Evolutionary conservation across 768 basidiomycete species (phyloP).

Genomic region (Dioszegia hungarica): DNA sequence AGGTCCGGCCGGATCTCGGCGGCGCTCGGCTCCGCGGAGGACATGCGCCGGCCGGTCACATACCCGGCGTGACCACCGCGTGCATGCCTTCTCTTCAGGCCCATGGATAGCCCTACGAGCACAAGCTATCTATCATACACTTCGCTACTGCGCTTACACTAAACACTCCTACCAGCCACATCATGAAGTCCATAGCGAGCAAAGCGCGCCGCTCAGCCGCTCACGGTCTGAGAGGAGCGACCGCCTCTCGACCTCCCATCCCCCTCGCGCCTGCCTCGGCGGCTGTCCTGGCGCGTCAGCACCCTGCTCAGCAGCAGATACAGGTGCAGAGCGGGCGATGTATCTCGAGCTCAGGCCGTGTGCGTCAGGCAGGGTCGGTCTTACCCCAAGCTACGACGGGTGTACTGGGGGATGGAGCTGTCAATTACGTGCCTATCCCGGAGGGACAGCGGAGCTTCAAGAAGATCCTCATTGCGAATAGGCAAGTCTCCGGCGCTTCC

Average conservation of each 20-base stretch:
- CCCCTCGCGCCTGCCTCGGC: no score
- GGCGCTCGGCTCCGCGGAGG: no score
- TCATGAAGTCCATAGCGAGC: neutral
- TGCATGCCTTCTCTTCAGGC: neutral
- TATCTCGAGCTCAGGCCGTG: neutral
- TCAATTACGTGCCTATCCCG: neutral
- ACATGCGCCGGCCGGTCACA: neutral
- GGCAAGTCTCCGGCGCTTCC: slow-evolving; percentile 54
- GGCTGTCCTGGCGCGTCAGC: no score
- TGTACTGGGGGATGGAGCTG: neutral
- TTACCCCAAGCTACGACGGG: neutral
- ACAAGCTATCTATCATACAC: no score
- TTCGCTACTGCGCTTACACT: no score
- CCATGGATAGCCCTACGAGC: no score
- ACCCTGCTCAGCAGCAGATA: no score
- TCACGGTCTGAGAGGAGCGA: neutral
- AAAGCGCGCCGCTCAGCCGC: neutral
- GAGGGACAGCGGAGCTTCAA: slow-evolving; percentile 19
- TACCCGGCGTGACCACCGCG: neutral
- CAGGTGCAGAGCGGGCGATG: no score
- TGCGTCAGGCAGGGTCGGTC: neutral
- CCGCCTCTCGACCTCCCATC: neutral
- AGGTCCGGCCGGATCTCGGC: no score
- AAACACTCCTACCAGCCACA: neutral
- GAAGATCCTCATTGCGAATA: slow-evolving; percentile 86